Percentiles rank a stretch among this genome's conserved stretches.
Conservation (phyloP, 176 grass and related monocot genomes). For the Phoenix roebelenii region DNA sequence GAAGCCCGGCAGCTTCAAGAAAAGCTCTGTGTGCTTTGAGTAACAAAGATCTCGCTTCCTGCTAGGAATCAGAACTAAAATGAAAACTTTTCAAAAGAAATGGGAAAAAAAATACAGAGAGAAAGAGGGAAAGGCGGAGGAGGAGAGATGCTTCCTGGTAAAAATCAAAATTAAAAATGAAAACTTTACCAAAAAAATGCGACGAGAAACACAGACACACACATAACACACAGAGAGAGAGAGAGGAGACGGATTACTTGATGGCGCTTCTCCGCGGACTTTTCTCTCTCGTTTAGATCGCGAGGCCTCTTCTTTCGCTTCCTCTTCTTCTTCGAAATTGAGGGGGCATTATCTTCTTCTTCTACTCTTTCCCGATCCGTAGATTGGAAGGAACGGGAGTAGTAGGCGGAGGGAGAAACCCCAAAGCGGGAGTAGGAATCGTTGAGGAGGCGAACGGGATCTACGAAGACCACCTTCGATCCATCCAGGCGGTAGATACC, state of each 20-base stretch:
- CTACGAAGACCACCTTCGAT: slow-evolving; percentile 37
- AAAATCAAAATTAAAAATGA: not conserved
- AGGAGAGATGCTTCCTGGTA: no score
- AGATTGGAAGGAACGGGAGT: slow-evolving; percentile 55
- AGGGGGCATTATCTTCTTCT: slow-evolving; percentile 4
- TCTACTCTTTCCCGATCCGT: slow-evolving; percentile 4
- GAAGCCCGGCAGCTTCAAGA: slow-evolving; percentile 35
- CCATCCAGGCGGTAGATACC: slow-evolving; percentile 46
- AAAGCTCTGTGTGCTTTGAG: slow-evolving; percentile 41
- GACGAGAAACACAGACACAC: no score
- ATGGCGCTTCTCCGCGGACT: slow-evolving; percentile 53
- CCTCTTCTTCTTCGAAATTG: slow-evolving; percentile 26
- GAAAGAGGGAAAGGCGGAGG: not conserved
- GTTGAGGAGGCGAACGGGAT: slow-evolving; percentile 74
- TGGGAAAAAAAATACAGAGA: not conserved
- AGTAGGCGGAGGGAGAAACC: slow-evolving; percentile 64
- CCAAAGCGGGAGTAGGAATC: slow-evolving; percentile 47
- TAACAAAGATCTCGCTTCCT: slow-evolving; percentile 62
- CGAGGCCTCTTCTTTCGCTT: slow-evolving; percentile 17
- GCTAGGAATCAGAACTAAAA: not conserved
- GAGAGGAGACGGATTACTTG: slow-evolving; percentile 21
- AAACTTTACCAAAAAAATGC: not conserved
- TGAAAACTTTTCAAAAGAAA: not conserved
- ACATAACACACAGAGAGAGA: not conserved
- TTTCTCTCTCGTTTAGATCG: slow-evolving; percentile 54